Evolutionary conservation across 441 rosid species (phyloP), one percentile per base, ranked within the genome.

Genomic region (Erodium moschatum): DNA sequence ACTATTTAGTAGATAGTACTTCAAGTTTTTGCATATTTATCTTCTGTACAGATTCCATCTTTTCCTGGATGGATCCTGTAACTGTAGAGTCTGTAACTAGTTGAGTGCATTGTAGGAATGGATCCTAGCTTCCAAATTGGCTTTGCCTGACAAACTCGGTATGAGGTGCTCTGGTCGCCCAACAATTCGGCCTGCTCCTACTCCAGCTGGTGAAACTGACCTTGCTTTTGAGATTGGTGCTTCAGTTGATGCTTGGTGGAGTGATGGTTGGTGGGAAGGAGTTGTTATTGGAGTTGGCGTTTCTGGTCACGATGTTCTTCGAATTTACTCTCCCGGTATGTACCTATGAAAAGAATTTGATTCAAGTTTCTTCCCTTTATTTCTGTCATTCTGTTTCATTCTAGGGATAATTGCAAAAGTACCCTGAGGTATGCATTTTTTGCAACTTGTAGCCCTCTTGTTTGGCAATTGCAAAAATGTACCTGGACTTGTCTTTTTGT

Each of bases 241-340:
- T 69, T 88, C 99, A 60, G 92, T 91, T 65, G 99, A 94, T 85
- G 96, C 88, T 18, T 91, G 99, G 97, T 94, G 97, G 97, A 88
- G 94, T 64, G 99, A 94, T 88, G 99, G 99, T 71, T 94, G 97
- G 99, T 94, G 99, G 97, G 99, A 94, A 80, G 97, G 97, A 61
- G 86, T 91, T 78, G 81, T 89, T 24, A 76, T 79, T 18, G 85
- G 83, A 73, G 76, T 65, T 46, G 75, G 72, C 64, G 69, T 70
- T 62, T 66, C 72, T 40, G 70, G 44, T 24, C 68, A 76, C 46
- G 86, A 84, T 63, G 69, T 75, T 71, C 70, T 89, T 66, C 89
- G 78, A 80, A 79, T 91, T 69, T 88, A 82, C 79, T 82, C 85
- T 73, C 89, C 97, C 65, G 97, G 97, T 94, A 83, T 48, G 82